phyloP scores from a whole-genome alignment of 2,329 filamentous ascomycete genomes.

The Botrytis elliptica region DNA sequence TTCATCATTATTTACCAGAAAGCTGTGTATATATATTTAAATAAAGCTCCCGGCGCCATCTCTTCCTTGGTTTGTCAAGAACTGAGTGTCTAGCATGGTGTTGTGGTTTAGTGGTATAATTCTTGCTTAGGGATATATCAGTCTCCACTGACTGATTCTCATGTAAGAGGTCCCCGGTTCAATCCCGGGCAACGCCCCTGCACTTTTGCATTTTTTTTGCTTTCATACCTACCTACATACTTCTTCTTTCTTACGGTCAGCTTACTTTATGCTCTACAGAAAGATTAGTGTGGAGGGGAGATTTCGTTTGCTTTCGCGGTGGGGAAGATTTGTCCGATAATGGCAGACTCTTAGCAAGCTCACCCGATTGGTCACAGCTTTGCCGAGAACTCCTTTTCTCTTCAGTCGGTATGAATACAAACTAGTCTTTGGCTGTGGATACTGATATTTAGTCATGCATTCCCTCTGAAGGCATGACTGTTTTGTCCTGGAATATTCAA shows the following conservation, averaged over 20 bases:
- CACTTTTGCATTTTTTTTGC: not conserved
- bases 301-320: not conserved
- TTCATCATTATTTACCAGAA: fast-evolving
- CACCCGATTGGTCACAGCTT: not conserved
- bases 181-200: not conserved
- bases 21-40: not conserved
- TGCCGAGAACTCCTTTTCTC: not conserved
- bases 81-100: not conserved
- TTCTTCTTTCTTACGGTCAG: not conserved
- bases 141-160: not conserved
- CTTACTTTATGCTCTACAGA: not conserved
- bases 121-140: constrained; percentile 10
- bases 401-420: too few species aligned
- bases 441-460: not conserved
- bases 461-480: fast-evolving
- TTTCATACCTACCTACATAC: not conserved
- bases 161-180: constrained; percentile 13
- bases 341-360: not conserved
- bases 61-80: fast-evolving
- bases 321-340: not conserved
- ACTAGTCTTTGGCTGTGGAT: not conserved
- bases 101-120: constrained; percentile 18
- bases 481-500: not conserved
- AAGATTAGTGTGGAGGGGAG: not conserved
- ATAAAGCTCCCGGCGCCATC: fast-evolving